Evolutionary conservation across 2,329 filamentous ascomycete species (phyloP).

Genomic region (Paraphaeosphaeria minitans): DNA sequence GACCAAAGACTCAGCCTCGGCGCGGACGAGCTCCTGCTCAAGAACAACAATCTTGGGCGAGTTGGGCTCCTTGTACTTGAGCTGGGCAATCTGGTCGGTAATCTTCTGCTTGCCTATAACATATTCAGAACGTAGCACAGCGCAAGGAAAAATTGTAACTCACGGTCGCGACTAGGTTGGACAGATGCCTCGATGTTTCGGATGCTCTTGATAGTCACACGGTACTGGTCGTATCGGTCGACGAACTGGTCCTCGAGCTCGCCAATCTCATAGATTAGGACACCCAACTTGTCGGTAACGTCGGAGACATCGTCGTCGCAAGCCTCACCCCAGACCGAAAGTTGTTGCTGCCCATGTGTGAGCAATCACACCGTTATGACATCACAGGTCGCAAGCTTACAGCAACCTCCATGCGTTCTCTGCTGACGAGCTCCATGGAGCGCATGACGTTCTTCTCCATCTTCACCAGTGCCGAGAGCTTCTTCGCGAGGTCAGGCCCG

Average conservation of each 20-base stretch:
- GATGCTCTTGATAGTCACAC: slow-evolving; percentile 98
- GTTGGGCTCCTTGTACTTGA: slow-evolving; percentile 99
- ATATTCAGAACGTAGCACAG: slow-evolving; percentile 11
- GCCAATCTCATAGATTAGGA: slow-evolving; percentile 96
- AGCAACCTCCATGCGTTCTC: slow-evolving; percentile 97
- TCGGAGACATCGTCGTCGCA: slow-evolving; percentile 98
- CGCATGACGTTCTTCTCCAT: slow-evolving; percentile 99
- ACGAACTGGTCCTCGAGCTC: slow-evolving; percentile 98
- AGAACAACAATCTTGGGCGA: slow-evolving; percentile 96
- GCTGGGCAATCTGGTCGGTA: slow-evolving; percentile 95
- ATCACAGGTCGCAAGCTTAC: slow-evolving; percentile 62
- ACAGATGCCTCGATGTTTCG: slow-evolving; percentile 99
- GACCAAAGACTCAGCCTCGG: slow-evolving; percentile 97
- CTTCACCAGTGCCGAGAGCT: slow-evolving; percentile 96
- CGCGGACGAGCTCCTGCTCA: slow-evolving; percentile 97
- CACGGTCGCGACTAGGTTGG: slow-evolving; percentile 95
- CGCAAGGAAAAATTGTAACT: slow-evolving; percentile 45
- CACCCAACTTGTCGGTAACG: slow-evolving; percentile 97
- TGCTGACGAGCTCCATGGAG: slow-evolving; percentile 91
- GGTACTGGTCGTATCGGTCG: slow-evolving; percentile 98
- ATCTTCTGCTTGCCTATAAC: slow-evolving; percentile 93
- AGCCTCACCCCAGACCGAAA: slow-evolving; percentile 94
- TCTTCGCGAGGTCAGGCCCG: slow-evolving; percentile 90
- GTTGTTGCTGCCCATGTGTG: slow-evolving; percentile 77
- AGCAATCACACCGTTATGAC: slow-evolving; percentile 18